phyloP scores from a whole-genome alignment of 164 flowering plant species.

The Warburgia ugandensis region DNA sequence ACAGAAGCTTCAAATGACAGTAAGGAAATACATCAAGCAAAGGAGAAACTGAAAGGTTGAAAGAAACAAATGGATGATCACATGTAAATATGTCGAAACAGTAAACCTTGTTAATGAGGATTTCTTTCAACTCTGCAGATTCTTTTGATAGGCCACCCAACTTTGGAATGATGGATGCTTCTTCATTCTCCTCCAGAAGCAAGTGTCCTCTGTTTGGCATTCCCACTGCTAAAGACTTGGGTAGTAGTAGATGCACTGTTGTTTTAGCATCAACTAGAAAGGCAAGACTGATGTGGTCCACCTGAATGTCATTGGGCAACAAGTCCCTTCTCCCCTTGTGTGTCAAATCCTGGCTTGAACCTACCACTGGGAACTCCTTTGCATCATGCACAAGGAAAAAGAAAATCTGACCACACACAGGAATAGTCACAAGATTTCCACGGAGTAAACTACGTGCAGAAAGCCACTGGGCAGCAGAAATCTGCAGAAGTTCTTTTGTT shows the following conservation, averaged over 20 bases:
- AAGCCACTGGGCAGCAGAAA: constrained; percentile 46
- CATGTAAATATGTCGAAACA: not conserved
- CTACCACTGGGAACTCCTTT: constrained; percentile 15
- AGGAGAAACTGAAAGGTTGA: no score
- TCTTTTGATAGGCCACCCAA: constrained; percentile 89
- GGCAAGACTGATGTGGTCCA: constrained; percentile 26
- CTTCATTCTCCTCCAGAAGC: constrained; percentile 15
- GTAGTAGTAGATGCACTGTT: constrained; percentile 32
- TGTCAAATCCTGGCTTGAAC: constrained; percentile 12
- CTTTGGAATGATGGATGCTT: constrained; percentile 18
- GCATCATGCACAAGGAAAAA: constrained; percentile 46
- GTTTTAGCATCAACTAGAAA: constrained; percentile 41
- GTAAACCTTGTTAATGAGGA: constrained; percentile 58
- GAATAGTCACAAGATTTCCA: constrained; percentile 69
- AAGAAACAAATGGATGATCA: no score
- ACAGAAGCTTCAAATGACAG: no score
- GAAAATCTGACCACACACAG: constrained; percentile 37
- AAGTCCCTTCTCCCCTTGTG: constrained; percentile 7
- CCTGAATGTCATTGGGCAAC: constrained; percentile 4
- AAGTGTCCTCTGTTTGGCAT: constrained; percentile 12
- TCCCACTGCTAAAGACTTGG: constrained; percentile 18
- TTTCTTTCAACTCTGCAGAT: constrained; percentile 52
- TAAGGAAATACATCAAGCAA: no score
- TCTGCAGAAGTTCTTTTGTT: constrained; percentile 46
- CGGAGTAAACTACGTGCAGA: constrained; percentile 40